Percentiles rank a stretch among this genome's conserved stretches.
phyloP scores from a whole-genome alignment of 495 filamentous ascomycete genomes.

The Penicillium dipodomyicola region DNA sequence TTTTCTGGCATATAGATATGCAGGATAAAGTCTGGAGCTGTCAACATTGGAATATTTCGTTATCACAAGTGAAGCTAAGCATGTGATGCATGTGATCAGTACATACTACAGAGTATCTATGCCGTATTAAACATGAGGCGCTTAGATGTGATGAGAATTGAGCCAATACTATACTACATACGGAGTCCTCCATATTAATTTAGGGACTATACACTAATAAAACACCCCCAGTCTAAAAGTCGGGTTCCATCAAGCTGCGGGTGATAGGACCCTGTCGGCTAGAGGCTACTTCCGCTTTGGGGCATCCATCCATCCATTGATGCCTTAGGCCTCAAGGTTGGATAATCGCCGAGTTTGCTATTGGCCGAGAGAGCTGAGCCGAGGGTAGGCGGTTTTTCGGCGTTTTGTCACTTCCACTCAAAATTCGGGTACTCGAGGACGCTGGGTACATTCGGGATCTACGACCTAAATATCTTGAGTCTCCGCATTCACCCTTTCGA shows the following conservation, averaged over 20 bases:
- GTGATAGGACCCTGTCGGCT: background rate
- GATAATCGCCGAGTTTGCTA: conserved; percentile 26
- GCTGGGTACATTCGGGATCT: conserved; percentile 4
- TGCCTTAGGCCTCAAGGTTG: conserved; percentile 1
- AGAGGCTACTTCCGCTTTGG: conserved; percentile 3
- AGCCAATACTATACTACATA: background rate
- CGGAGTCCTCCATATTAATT: no score
- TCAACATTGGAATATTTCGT: conserved; percentile 7
- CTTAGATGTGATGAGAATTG: background rate
- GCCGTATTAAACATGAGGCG: background rate
- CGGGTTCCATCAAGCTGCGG: background rate
- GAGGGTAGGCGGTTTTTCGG: conserved; percentile 35
- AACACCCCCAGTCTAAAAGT: background rate
- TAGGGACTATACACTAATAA: no score
- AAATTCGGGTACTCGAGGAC: conserved; percentile 27
- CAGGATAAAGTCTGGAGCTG: conserved; percentile 1
- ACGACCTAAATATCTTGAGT: conserved; percentile 8
- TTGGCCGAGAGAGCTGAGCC: conserved; percentile 30
- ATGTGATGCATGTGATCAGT: conserved; percentile 22
- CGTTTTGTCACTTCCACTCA: conserved; percentile 20
- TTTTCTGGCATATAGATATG: conserved; percentile 5
- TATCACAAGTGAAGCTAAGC: background rate
- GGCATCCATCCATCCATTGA: background rate
- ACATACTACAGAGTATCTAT: background rate
- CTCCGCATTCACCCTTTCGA: conserved; percentile 5